Evolutionary conservation across 768 basidiomycete genomes (phyloP), one percentile per base, ranked within the genome.

Genomic region (Leccinellum albellum): DNA sequence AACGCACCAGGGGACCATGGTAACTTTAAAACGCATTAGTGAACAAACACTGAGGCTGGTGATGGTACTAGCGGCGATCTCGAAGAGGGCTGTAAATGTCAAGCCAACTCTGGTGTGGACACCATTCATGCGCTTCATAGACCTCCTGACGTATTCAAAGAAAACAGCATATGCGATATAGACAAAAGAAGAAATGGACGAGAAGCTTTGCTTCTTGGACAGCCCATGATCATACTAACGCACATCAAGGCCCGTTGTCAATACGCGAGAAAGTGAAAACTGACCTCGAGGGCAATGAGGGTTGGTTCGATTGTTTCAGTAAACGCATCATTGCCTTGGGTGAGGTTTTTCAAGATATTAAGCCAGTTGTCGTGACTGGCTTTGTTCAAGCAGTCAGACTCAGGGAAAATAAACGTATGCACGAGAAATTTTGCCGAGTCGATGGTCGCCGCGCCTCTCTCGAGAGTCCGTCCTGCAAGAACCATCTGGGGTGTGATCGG

Each of bases 21-120:
- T 93, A 14, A 94, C 82, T 63, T 85, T 87, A 73, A 93, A 94
- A 1, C 94, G 92, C 45, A 91, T 84, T 21, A 98, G 77, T 6
- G 93, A 91, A 65, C 94, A 93, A 32, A 97, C 91, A 66, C 92
- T 94, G 47, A 97, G 79, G 64, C 91, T 93, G 52, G 95, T 97
- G 62, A 99, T 84, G 0, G 96, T 94, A 75, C 93, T 95, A 56
- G 91, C 93, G 7, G 87, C 77, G 44, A 98, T 87, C 73, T 98
- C 94, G 21, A 96, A 88, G 28, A 95, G 77, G 13, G 94, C 96
- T 2, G 96, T 98, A 70, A 98, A 90, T 1, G 92, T 90, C 31
- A 99, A 76, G 72, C 96, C 96, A 53, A 92, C 79, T 45, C 91
- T 84, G 5, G 91, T 94, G 73, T 99, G 96, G 10, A 97, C 89